Evolutionary conservation across 1,284 basidiomycete species (phyloP).

Genomic region (Ustilago hordei): DNA sequence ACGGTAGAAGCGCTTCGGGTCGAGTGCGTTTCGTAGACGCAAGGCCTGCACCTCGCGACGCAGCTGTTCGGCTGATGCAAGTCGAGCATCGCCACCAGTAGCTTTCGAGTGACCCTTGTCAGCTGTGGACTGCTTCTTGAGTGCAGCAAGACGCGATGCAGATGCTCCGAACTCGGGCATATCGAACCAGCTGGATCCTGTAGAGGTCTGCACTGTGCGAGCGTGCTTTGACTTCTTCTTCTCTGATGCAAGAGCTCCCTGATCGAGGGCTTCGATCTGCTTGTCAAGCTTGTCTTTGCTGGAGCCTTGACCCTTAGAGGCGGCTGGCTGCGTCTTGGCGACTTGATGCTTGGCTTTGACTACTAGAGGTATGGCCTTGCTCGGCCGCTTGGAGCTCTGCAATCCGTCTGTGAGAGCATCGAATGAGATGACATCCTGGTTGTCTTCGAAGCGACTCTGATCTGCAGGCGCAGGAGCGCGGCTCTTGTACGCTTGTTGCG

Average conservation of each 20-base stretch:
- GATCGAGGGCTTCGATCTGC: conserved; percentile 42
- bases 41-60: conserved; percentile 93
- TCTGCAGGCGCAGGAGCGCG: conserved; percentile 11
- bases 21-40: conserved; percentile 88
- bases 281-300: conserved; percentile 40
- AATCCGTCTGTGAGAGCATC: conserved; percentile 15
- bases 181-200: conserved; percentile 89
- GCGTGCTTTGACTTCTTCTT: conserved; percentile 46
- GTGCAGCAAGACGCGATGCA: conserved; percentile 28
- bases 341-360: conserved; percentile 46
- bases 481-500: conserved; percentile 43
- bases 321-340: conserved; percentile 19
- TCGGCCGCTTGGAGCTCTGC: conserved; percentile 16
- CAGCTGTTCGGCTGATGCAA: conserved; percentile 73
- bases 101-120: conserved; percentile 46
- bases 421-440: conserved; percentile 53
- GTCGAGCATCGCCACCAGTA: conserved; percentile 58
- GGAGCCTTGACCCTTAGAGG: conserved; percentile 3
- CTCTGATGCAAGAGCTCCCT: conserved; percentile 19
- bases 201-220: conserved; percentile 69
- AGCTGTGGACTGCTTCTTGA: conserved; percentile 42
- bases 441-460: conserved; percentile 38
- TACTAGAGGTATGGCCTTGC: conserved; percentile 37
- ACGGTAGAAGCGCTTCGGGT: conserved; percentile 95
- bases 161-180: conserved; percentile 78